Evolutionary conservation across 441 rosid species (phyloP).

Genomic region (Codiaeum variegatum): DNA sequence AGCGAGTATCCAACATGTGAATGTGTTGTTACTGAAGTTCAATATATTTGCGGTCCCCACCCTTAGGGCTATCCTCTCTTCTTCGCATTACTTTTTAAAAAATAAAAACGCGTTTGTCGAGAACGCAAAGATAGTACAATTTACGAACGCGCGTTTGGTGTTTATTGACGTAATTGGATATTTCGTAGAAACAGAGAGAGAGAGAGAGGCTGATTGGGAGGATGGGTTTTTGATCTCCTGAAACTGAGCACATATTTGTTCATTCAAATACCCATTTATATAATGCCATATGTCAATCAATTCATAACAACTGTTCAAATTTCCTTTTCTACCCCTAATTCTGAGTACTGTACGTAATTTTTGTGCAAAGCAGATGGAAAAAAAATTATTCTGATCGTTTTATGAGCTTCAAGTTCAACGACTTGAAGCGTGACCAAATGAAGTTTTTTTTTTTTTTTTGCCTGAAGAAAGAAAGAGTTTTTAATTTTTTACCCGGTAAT

Average conservation of each 20-base stretch:
- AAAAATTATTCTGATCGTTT: too few relatives aligned
- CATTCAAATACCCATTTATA: background rate
- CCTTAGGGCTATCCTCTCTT: background rate
- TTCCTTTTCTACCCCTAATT: background rate
- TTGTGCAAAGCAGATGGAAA: too few relatives aligned
- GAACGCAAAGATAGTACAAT: background rate
- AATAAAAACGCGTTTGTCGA: background rate
- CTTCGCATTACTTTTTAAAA: background rate
- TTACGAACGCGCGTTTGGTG: conserved; percentile 3
- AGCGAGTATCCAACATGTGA: background rate
- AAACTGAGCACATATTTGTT: background rate
- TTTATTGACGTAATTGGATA: background rate
- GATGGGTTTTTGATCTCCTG: background rate
- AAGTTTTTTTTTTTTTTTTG: too few relatives aligned
- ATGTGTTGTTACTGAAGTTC: conserved; percentile 14
- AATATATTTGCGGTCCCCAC: conserved; percentile 6
- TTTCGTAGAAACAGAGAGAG: conserved; percentile 4
- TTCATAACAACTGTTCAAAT: background rate
- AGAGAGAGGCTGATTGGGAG: background rate
- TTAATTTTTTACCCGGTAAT: too few relatives aligned
- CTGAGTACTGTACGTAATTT: too few relatives aligned
- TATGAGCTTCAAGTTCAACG: too few relatives aligned
- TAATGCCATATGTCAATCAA: background rate
- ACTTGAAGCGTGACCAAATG: too few relatives aligned
- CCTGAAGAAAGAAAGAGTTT: too few relatives aligned